phyloP scores from a whole-genome alignment of 2,329 filamentous ascomycete species.

The Alternaria metachromatica region DNA sequence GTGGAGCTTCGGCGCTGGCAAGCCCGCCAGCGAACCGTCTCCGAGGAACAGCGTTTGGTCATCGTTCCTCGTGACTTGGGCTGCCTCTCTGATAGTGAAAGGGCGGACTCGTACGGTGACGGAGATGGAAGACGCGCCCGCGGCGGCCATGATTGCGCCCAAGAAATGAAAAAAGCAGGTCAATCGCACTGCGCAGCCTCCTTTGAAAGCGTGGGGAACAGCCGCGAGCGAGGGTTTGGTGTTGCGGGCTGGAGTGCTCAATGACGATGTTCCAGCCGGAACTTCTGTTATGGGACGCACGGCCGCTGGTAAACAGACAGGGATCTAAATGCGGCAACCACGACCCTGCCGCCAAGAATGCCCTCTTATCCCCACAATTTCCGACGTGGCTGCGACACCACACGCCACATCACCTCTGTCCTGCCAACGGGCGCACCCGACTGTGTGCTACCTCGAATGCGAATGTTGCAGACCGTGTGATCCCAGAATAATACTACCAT shows the following conservation, averaged over 20 bases:
- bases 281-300: slow-evolving; percentile 27
- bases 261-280: slow-evolving; percentile 30
- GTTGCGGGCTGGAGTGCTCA: slow-evolving; percentile 23
- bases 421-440: background rate
- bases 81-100: slow-evolving; percentile 88
- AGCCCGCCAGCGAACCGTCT: slow-evolving; percentile 90
- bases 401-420: slow-evolving; percentile 3
- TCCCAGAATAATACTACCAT: background rate
- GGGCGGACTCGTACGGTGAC: slow-evolving; percentile 68
- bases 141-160: slow-evolving; percentile 44
- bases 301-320: slow-evolving; percentile 38
- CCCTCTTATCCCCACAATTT: slow-evolving; percentile 4
- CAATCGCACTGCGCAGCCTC: slow-evolving; percentile 22
- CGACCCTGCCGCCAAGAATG: slow-evolving; percentile 25
- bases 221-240: slow-evolving; percentile 24
- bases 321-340: slow-evolving; percentile 28
- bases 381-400: slow-evolving; percentile 5
- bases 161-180: slow-evolving; percentile 10
- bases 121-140: slow-evolving; percentile 58
- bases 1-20: slow-evolving; percentile 81
- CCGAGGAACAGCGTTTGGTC: slow-evolving; percentile 93
- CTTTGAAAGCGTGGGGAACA: slow-evolving; percentile 3
- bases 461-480: background rate
- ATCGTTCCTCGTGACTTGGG: slow-evolving; percentile 80
- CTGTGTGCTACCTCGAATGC: background rate